Conservation (phyloP, 306 rosid genomes). For the Cicer bijugum region DNA sequence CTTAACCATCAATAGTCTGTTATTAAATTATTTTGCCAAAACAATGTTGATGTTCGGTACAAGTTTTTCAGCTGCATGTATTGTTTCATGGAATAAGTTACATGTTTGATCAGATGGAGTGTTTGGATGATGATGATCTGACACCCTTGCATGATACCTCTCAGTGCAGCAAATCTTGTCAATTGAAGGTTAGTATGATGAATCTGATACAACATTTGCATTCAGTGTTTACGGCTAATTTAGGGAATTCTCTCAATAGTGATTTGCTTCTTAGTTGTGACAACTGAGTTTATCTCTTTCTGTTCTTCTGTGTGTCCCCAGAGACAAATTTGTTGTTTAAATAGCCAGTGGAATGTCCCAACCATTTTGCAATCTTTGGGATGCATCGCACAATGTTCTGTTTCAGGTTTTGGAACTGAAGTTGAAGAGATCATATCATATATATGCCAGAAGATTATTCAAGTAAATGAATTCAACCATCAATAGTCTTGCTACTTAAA, state of each 20-base stretch:
- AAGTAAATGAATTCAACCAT: constrained; percentile 58
- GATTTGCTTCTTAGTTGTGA: constrained; percentile 33
- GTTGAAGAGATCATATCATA: constrained; percentile 63
- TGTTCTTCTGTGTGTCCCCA: constrained; percentile 40
- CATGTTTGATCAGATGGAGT: constrained; percentile 60
- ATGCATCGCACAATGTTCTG: constrained; percentile 74
- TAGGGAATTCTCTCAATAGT: constrained; percentile 24
- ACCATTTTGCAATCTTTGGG: constrained; percentile 91
- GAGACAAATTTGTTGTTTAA: constrained; percentile 67
- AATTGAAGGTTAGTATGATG: constrained; percentile 69
- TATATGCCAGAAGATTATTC: constrained; percentile 66
- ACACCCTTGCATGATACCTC: constrained; percentile 41
- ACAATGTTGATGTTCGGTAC: constrained; percentile 16
- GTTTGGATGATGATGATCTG: constrained; percentile 47
- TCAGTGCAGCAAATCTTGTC: constrained; percentile 53
- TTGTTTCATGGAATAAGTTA: constrained; percentile 43
- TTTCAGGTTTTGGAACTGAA: constrained; percentile 67
- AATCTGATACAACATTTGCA: constrained; percentile 32
- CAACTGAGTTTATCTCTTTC: constrained; percentile 22
- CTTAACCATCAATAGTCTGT: constrained; percentile 31
- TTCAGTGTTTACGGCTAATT: constrained; percentile 17
- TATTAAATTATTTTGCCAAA: constrained; percentile 35
- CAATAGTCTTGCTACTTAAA: constrained; percentile 37
- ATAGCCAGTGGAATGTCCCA: constrained; percentile 63
- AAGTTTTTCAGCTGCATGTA: constrained; percentile 35